Evolutionary conservation across 2,329 filamentous ascomycete genomes (phyloP).

Genomic region (Macrophomina pseudophaseolina): DNA sequence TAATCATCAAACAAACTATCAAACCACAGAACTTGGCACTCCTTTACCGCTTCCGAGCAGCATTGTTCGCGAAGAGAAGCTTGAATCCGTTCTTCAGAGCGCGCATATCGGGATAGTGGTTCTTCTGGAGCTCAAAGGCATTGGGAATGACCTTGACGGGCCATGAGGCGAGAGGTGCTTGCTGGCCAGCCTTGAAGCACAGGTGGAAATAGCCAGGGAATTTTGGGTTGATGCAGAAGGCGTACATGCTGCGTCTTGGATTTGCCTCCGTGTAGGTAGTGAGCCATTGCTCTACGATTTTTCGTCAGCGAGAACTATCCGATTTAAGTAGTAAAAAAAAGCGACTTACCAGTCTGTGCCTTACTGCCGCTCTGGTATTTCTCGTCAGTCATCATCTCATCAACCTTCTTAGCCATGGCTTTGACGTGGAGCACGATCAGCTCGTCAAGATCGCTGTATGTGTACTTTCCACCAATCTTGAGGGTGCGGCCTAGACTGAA

Average conservation of each 20-base stretch:
- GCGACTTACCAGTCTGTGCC: slow-evolving; percentile 77
- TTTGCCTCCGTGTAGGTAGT: slow-evolving; percentile 96
- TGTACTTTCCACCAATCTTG: slow-evolving; percentile 85
- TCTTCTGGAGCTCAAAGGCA: slow-evolving; percentile 87
- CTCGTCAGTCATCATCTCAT: slow-evolving; percentile 92
- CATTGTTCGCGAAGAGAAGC: slow-evolving; percentile 68
- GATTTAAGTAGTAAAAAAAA: too few relatives aligned
- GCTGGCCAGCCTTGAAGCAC: slow-evolving; percentile 90
- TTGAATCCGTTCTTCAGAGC: slow-evolving; percentile 98
- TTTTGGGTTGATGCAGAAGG: slow-evolving; percentile 92
- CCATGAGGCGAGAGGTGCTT: slow-evolving; percentile 76
- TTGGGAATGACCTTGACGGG: slow-evolving; percentile 90
- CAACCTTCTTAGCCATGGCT: slow-evolving; percentile 96
- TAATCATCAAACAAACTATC: neutral
- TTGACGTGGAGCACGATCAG: slow-evolving; percentile 97
- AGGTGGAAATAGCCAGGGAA: slow-evolving; percentile 94
- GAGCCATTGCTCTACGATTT: slow-evolving; percentile 83
- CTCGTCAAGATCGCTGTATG: slow-evolving; percentile 94
- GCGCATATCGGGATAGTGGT: slow-evolving; percentile 91
- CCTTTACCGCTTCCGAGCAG: slow-evolving; percentile 14
- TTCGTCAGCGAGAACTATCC: slow-evolving; percentile 16
- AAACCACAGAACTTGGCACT: neutral
- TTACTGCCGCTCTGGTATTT: slow-evolving; percentile 87
- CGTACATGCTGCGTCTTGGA: slow-evolving; percentile 89
- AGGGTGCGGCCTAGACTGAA: slow-evolving; percentile 89